These are phyloP conservation scores for Amanita rubescens DNA, from an alignment of 768 basidiomycete species.

Conservation along the genomic window DNA sequence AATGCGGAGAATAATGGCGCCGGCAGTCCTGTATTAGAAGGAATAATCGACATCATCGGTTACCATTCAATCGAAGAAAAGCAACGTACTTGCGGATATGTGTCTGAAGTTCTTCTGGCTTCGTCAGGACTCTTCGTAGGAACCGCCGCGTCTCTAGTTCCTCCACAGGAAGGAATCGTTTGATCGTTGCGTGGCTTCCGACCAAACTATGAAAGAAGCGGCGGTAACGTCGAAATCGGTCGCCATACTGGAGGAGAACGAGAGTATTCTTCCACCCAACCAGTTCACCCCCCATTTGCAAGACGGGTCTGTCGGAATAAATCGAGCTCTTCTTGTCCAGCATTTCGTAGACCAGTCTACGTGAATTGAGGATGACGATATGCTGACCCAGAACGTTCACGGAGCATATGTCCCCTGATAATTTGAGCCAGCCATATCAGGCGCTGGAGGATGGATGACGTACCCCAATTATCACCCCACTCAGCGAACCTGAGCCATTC, in stretches of 20 bases:
- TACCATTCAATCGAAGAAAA: background rate
- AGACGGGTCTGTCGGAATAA: slow-evolving; percentile 60
- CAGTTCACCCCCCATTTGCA: slow-evolving; percentile 48
- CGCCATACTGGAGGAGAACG: slow-evolving; percentile 48
- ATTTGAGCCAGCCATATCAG: background rate
- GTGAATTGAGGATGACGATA: slow-evolving; percentile 48
- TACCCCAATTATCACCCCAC: slow-evolving; percentile 49
- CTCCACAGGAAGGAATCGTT: slow-evolving; percentile 35
- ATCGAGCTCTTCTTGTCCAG: slow-evolving; percentile 60
- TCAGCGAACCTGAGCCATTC: slow-evolving; percentile 46
- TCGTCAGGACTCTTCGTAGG: slow-evolving; percentile 37
- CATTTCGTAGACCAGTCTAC: slow-evolving; percentile 44
- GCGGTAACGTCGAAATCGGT: slow-evolving; percentile 47
- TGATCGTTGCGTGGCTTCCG: slow-evolving; percentile 35
- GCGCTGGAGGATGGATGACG: slow-evolving; percentile 7
- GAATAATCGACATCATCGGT: slow-evolving; percentile 2
- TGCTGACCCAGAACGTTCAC: slow-evolving; percentile 54
- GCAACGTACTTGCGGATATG: slow-evolving; percentile 41
- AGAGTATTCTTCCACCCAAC: slow-evolving; percentile 53
- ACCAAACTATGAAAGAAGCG: slow-evolving; percentile 45
- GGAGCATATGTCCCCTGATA: slow-evolving; percentile 51
- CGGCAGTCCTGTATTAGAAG: slow-evolving; percentile 31
- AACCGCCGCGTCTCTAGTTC: slow-evolving; percentile 42
- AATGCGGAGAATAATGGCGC: slow-evolving; percentile 45
- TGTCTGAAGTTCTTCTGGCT: slow-evolving; percentile 36